Evolutionary conservation across 441 rosid genomes (phyloP).

Genomic region (Adansonia gregorii): DNA sequence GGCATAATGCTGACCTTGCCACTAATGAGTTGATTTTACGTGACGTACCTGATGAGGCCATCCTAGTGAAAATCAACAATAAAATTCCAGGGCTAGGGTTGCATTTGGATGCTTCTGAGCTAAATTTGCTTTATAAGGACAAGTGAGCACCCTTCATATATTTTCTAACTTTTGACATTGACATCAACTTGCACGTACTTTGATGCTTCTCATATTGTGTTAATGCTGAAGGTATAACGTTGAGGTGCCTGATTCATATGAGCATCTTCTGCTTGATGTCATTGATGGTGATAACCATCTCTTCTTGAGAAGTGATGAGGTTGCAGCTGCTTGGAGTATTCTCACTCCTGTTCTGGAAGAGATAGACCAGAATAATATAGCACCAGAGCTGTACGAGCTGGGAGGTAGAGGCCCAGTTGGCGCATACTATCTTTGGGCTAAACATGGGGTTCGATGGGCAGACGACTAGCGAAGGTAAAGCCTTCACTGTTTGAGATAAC

Average conservation of each 20-base stretch:
- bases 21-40: constrained; percentile 72
- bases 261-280: constrained; percentile 79
- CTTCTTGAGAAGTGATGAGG: constrained; percentile 82
- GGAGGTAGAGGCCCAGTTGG: constrained; percentile 86
- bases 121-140: constrained; percentile 76
- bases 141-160: constrained; percentile 40
- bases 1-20: constrained; percentile 52
- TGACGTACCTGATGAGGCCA: constrained; percentile 76
- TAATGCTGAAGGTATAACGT: constrained; percentile 49
- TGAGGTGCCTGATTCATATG: constrained; percentile 82
- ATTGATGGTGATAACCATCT: constrained; percentile 83
- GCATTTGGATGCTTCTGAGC: constrained; percentile 78
- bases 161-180: not conserved
- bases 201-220: constrained; percentile 4
- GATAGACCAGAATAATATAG: constrained; percentile 58
- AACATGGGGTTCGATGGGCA: constrained; percentile 65
- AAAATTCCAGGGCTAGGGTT: constrained; percentile 79
- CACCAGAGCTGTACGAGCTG: constrained; percentile 65
- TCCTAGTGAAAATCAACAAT: constrained; percentile 71
- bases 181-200: not conserved
- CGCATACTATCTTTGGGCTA: constrained; percentile 75
- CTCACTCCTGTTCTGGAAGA: constrained; percentile 56
- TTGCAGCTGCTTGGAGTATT: constrained; percentile 74
- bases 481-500: not conserved
- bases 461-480: constrained; percentile 33